Evolutionary conservation across 495 filamentous ascomycete species (phyloP), one percentile per base, ranked within the genome.

Genomic region (Amniculicola lignicola): DNA sequence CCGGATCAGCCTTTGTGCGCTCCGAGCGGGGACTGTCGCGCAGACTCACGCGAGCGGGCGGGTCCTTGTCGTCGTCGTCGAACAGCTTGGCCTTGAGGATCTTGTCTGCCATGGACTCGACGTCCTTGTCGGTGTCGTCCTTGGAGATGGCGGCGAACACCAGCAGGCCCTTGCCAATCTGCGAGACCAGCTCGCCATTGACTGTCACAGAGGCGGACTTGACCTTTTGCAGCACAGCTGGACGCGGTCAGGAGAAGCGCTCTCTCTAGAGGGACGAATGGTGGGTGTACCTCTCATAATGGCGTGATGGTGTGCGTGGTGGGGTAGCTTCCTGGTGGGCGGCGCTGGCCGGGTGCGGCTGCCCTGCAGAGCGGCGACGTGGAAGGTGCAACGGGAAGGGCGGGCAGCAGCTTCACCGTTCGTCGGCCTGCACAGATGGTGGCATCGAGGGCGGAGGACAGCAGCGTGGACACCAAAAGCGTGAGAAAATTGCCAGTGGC

Each of bases 201-300:
- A 99, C 90, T 9, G 89, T 94, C 65, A 99, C 94, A n/a, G 94
- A 96, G 49, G 94, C 94, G 16, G 93, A 97, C 46, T 92, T 85
- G 51, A 97, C 94, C 51, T 94, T 79, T 72, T 99, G 94, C 24
- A 99, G 78, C 54, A 99, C 89, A 41, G 90, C 93, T 98, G 65
- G 18, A 23, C n/a, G 16, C 9, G 2, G 51, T 59, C 23, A 56
- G 45, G 39, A 3, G 25, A 14, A 15, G 51, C 38, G 6, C 3
- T 18, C 29, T 23, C 31, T 25, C 12, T 12, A 54, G 21, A 10
- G 33, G 60, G 5, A 40, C 24, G 44, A 16, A 28, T 16, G 28
- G 28, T 7, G 28, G 23, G 37, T 12, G 25, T 24, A 56, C 58
- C 45, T 45, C 58, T 55, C 59, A 62, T 62, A 33, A 18, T 58